phyloP scores from a whole-genome alignment of 164 flowering plant species.

The Stephania japonica region DNA sequence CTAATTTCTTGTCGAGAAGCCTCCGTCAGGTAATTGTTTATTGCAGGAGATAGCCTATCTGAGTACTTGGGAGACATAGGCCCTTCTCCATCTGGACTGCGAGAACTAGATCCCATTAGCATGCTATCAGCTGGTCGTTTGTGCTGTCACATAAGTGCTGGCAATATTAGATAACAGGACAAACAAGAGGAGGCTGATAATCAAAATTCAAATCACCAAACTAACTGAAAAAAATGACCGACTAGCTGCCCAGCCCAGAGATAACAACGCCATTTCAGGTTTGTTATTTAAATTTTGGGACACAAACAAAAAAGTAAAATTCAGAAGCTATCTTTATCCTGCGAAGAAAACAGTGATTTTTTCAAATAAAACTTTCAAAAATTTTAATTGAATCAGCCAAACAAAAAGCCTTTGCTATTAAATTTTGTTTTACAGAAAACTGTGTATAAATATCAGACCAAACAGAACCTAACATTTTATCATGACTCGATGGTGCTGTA shows the following conservation, averaged over 20 bases:
- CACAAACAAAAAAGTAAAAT: no score
- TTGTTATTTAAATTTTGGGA: no score
- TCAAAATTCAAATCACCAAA: background rate
- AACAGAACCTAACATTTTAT: background rate
- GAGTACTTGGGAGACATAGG: conserved; percentile 81
- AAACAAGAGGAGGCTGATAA: background rate
- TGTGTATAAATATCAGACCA: no score
- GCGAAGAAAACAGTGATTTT: no score
- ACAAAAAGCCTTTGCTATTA: no score
- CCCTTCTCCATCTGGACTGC: conserved; percentile 72
- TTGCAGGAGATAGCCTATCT: conserved; percentile 95
- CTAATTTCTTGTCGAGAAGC: conserved; percentile 96
- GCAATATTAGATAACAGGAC: background rate
- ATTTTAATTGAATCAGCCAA: no score
- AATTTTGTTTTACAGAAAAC: no score
- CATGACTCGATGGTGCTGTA: background rate
- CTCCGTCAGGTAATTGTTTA: conserved; percentile 84
- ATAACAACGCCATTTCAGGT: background rate
- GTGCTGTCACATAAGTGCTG: conserved; percentile 51
- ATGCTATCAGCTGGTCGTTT: conserved; percentile 74
- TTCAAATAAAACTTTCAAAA: no score
- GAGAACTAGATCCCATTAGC: conserved; percentile 81
- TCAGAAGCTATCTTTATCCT: no score
- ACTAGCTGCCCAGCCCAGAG: background rate
- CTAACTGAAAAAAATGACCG: background rate